Evolutionary conservation across 495 filamentous ascomycete genomes (phyloP).

Genomic region (Aspergillus egyptiacus): DNA sequence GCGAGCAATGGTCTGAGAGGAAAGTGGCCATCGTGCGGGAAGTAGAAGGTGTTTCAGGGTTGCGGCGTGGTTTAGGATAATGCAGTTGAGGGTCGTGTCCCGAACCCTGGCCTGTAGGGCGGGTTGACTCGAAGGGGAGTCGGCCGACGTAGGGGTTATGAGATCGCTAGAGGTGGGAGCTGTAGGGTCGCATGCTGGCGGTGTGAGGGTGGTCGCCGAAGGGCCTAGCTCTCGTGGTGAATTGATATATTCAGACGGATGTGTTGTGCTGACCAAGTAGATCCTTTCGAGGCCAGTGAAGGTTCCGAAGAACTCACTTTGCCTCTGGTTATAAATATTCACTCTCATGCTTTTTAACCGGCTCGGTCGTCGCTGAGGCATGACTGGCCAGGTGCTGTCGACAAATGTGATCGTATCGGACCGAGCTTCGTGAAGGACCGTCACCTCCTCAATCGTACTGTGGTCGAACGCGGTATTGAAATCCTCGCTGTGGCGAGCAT

Average conservation of each 20-base stretch:
- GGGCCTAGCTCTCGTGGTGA: conserved; percentile 20
- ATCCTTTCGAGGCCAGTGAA: conserved; percentile 39
- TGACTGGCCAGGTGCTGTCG: conserved; percentile 46
- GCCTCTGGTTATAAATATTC: conserved; percentile 37
- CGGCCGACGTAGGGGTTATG: conserved; percentile 19
- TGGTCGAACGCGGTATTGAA: conserved; percentile 39
- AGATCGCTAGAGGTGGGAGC: conserved; percentile 12
- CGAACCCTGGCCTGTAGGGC: conserved; percentile 29
- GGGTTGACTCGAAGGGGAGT: conserved; percentile 25
- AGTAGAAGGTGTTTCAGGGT: conserved; percentile 52
- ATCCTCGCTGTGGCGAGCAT: conserved; percentile 44
- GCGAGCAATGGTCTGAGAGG: conserved; percentile 40
- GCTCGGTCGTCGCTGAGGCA: conserved; percentile 17
- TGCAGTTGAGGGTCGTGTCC: conserved; percentile 39
- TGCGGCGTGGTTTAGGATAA: conserved; percentile 44
- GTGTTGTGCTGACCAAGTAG: conserved; percentile 42
- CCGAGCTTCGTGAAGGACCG: conserved; percentile 44
- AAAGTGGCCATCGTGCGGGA: conserved; percentile 51
- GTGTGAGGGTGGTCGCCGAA: conserved; percentile 24
- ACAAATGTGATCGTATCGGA: conserved; percentile 48
- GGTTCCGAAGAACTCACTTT: conserved; percentile 33
- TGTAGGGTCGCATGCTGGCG: conserved; percentile 22
- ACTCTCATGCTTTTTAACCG: conserved; percentile 37
- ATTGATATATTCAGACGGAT: conserved; percentile 27
- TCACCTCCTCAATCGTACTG: conserved; percentile 42